Evolutionary conservation across 805 yeast species (phyloP), one percentile per base, ranked within the genome.

Genomic region (Candida gorgasii): DNA sequence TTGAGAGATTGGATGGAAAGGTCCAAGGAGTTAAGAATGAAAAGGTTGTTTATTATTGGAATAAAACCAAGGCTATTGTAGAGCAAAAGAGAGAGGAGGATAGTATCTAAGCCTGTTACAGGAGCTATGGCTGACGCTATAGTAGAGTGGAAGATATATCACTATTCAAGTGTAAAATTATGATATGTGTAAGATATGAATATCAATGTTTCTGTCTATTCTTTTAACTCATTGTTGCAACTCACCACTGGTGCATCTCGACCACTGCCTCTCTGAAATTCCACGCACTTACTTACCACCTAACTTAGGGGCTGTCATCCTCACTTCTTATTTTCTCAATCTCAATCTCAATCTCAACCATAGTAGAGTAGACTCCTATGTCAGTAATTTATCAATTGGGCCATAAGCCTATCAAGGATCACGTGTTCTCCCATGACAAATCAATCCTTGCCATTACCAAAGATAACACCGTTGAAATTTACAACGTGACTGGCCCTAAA

Each of bases 371-470:
- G 29, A 42, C 51, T 51, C 53, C 54, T 48, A 48, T 46, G 49
- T 36, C 49, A 11, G 73, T 80, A 39, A 59, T 65, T 30, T 82
- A 78, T 61, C 82, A 78, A 58, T 79, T 92, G 57, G 89, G 95
- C 50, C 86, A 83, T 62, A 77, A 76, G 43, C 92, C 97, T 49
- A 87, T 90, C 56, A 87, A 90, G 57, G 96, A 93, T 61, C 98
- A 92, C 64, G 83, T 89, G 45, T 90, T 88, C 66, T 82, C 89
- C 19, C 73, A 76, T 16, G 95, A 88, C 63, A 65, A 71, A 44
- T 54, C 64, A 24, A 48, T 68, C 16, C 75, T 93, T 46, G 98
- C 97, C 13, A 79, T 92, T 47, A 87, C 98, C 39, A 84, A 86
- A 52, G 89, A 78, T 42, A 83, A 77, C 52, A 73, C 76, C 39